A percentile compares a stretch with the other conserved stretches of the same genome.
These are phyloP conservation scores for Aspergillus aculeatus DNA, from an alignment of 2,329 filamentous ascomycete species.

Conservation along the genomic window DNA sequence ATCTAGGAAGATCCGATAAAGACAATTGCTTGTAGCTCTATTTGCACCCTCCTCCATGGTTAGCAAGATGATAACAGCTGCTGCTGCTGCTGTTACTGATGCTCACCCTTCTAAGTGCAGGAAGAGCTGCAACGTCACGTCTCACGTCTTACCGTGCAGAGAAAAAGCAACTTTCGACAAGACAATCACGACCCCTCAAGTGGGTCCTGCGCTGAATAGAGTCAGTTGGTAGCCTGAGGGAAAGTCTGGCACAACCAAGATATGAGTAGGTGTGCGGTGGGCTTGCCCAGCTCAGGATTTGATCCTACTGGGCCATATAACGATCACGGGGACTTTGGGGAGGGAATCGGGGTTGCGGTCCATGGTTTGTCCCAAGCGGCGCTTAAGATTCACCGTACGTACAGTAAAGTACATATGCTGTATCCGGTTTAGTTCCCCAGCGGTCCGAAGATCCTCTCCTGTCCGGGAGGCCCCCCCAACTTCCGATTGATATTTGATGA, in stretches of 20 bases:
- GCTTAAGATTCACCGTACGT: slow-evolving; percentile 4
- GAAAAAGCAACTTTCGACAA: background rate
- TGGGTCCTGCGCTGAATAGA: background rate
- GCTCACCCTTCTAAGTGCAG: background rate
- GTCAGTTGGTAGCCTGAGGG: background rate
- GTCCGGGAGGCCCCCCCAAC: background rate
- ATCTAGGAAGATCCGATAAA: background rate
- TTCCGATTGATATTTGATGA: slow-evolving; percentile 8
- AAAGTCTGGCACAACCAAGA: background rate
- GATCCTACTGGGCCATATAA: slow-evolving; percentile 8
- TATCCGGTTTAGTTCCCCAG: slow-evolving; percentile 15
- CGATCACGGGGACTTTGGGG: slow-evolving; percentile 7
- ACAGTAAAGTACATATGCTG: slow-evolving; percentile 15
- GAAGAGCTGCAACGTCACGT: slow-evolving; percentile 1
- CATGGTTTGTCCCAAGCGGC: background rate
- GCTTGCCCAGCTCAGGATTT: background rate
- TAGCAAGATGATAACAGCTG: background rate
- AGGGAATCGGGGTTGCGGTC: background rate
- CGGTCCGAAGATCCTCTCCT: slow-evolving; percentile 12
- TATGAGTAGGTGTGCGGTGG: background rate
- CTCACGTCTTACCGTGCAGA: slow-evolving; percentile 1
- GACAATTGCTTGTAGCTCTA: background rate
- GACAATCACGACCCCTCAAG: background rate
- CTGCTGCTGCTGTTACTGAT: background rate
- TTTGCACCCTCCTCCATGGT: slow-evolving; percentile 1